phyloP scores from a whole-genome alignment of 2,329 filamentous ascomycete species.

The Colletotrichum viniferum region DNA sequence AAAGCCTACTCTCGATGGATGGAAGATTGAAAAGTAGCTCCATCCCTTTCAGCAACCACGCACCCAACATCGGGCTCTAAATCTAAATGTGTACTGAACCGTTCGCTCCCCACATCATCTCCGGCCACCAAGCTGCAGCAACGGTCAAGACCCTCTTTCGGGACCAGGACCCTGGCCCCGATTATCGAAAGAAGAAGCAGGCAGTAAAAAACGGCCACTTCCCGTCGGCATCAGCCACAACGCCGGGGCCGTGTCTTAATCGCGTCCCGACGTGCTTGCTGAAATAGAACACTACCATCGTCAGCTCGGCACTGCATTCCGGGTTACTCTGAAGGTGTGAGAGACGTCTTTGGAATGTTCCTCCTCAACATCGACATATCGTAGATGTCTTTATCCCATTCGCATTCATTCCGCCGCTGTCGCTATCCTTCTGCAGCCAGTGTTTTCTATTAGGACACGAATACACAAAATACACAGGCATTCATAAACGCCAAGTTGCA shows the following conservation, averaged over 20 bases:
- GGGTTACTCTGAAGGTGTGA: neutral
- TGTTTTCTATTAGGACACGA: neutral
- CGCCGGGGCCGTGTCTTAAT: neutral
- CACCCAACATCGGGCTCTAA: neutral
- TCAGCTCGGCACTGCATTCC: neutral
- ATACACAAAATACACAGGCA: neutral
- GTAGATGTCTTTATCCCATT: neutral
- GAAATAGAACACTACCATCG: neutral
- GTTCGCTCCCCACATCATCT: slow-evolving; percentile 17
- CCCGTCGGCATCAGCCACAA: neutral
- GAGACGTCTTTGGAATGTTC: neutral
- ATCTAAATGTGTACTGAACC: neutral
- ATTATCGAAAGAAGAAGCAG: neutral
- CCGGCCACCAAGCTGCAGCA: slow-evolving; percentile 6
- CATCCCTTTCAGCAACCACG: neutral
- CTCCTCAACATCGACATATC: neutral
- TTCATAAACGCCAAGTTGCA: neutral
- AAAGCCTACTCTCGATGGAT: neutral
- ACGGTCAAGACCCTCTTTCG: slow-evolving; percentile 14
- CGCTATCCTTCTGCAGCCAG: neutral
- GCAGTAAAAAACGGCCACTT: neutral
- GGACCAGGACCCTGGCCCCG: neutral
- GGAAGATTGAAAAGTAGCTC: neutral
- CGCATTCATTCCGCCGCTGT: neutral
- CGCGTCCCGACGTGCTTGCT: neutral